Conservation (phyloP, 495 filamentous ascomycete species). For the Neurospora intermedia region DNA sequence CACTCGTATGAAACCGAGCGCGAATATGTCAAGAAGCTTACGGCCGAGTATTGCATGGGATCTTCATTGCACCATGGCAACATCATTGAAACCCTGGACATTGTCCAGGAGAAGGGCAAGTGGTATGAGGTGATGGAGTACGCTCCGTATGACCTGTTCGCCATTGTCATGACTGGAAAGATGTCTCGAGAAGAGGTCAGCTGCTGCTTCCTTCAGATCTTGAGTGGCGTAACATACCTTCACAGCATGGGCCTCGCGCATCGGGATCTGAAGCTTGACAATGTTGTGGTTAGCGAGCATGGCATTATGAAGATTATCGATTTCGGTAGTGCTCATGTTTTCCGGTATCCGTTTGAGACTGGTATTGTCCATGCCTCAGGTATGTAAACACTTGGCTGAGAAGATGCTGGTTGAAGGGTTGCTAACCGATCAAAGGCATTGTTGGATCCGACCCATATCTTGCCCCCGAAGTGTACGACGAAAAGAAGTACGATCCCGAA, state of each 20-base stretch:
- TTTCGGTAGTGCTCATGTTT: constrained; percentile 95
- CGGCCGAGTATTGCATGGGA: constrained; percentile 98
- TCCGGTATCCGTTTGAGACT: constrained; percentile 93
- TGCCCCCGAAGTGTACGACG: constrained; percentile 92
- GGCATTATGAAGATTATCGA: constrained; percentile 99
- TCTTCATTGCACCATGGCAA: constrained; percentile 97
- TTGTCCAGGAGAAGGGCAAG: constrained; percentile 84
- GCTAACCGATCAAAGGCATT: constrained; percentile 53
- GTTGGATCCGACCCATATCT: constrained; percentile 97
- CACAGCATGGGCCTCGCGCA: constrained; percentile 95
- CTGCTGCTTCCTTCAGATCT: constrained; percentile 87
- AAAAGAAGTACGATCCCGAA: constrained; percentile 87
- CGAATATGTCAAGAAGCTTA: constrained; percentile 97
- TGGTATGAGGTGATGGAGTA: constrained; percentile 99
- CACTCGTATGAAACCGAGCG: constrained; percentile 89
- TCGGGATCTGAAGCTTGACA: constrained; percentile 93
- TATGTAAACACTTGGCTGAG: constrained; percentile 34
- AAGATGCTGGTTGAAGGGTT: neutral
- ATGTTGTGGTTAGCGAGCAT: constrained; percentile 91
- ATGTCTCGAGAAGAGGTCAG: constrained; percentile 87
- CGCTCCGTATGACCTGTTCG: constrained; percentile 94
- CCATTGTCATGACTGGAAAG: constrained; percentile 98
- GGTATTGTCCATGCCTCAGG: constrained; percentile 79
- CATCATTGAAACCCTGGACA: constrained; percentile 95
- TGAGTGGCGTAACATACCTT: constrained; percentile 93